Evolutionary conservation across 1,284 basidiomycete genomes (phyloP), one percentile per base, ranked within the genome.

Genomic region (Ustilago nuda): DNA sequence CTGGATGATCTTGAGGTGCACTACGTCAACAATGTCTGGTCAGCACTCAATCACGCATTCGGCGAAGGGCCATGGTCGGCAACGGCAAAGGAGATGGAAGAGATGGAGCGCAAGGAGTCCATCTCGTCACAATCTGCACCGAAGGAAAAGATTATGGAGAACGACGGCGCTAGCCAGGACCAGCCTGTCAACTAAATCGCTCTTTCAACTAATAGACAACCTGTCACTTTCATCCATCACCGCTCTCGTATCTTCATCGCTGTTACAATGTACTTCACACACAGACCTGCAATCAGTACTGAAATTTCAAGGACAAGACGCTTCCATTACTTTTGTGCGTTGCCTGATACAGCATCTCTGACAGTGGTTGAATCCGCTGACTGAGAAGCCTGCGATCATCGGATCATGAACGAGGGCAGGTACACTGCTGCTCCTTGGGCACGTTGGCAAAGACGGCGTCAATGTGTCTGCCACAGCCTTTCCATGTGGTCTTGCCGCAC

Each of bases 21-120:
- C 68, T 85, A 85, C 55, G 84, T 85, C 15, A 71, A 68, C 65
- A 84, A 85, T 48, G 79, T 85, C 5, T 85, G 83, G 83, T 71
- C 76, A 6, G 84, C 84, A 0, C 72, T 85, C 41, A 78, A 85
- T 27, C 76, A 85, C 12, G 84, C 82, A 2, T 84, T 85, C 57
- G 84, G 84, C 19, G 72, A 80, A 37, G 84, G 84, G 1, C 80
- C 84, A 0, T 85, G 84, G 84, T 72, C 61, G 19, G 62, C 61
- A 8, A 77, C 70, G 56, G 83, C 84, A 2, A 66, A 70, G 37
- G 81, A 83, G 66, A 70, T 82, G 80, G 67, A 78, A 60, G 72
- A 68, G 50, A 30, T 73, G 37, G 80, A 82, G 48, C 66, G 72
- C 9, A 43, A 56, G 6, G 80, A 81, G 55, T 45, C 64, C 45